Evolutionary conservation across 257 asterid genomes (phyloP), one percentile per base, ranked within the genome.

Genomic region (Solanum microdontum): DNA sequence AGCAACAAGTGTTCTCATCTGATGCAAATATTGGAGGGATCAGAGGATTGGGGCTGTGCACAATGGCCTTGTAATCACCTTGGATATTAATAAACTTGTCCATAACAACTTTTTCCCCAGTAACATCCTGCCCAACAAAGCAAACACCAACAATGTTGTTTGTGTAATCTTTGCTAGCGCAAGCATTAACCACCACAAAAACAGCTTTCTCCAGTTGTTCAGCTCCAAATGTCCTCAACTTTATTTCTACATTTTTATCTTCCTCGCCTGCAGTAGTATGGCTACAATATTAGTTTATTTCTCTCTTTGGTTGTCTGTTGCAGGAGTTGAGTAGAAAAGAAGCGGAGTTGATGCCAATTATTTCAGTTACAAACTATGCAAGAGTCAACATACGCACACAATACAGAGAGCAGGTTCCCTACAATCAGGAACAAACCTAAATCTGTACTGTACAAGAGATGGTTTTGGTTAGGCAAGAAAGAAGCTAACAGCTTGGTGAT

Each of bases 21-120:
- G 94, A 93, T 90, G 99, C 97, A 91, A 96, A 96, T 91, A 96
- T 96, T 82, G 99, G 98, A 33, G 99, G 99, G 88, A 96, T 96
- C 83, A 96, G 90, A 21, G 98, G 94, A 89, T 91, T 94, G 58
- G 95, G 98, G 89, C 96, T 95, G 91, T 96, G 99, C 48, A 96
- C 93, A 70, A 96, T 96, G 34, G 97, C 98, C 91, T 92, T 94
- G 93, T 96, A 96, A 92, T 94, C 98, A 62, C 97, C 95, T 91
- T 96, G 96, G 62, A 96, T 96, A 90, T 93, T 92, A 88, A 95
- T 90, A 89, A 94, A 96, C 90, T 96, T 96, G 94, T 96, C 99
- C 98, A 94, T 94, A 86, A 95, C 95, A 85, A 93, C 90, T 90
- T 93, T 96, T 92, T 93, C 96, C 19, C 94, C 98, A 55, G 99